A percentile compares a stretch with the other conserved stretches of the same genome.
phyloP scores from a whole-genome alignment of 345 rosid genomes.

The Iberis pinnata region DNA sequence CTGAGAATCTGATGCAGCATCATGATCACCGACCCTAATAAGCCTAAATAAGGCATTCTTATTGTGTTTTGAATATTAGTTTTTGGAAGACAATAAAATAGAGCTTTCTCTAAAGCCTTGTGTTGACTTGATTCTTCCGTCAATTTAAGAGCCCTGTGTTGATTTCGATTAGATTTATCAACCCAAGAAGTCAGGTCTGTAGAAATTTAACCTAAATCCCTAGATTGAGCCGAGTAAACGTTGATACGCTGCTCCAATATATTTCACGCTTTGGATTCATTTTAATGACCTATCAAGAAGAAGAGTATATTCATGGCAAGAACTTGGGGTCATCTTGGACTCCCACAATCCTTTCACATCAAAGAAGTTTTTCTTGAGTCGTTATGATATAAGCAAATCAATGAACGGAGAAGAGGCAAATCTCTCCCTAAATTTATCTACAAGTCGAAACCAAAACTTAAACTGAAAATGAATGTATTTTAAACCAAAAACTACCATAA shows the following conservation, averaged over 20 bases:
- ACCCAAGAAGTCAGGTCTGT: not conserved
- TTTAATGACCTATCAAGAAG: no score
- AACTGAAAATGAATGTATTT: no score
- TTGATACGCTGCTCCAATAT: not conserved
- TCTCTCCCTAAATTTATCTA: no score
- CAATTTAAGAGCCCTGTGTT: not conserved
- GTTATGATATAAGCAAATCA: no score
- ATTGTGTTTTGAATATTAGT: not conserved
- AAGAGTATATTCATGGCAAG: no score
- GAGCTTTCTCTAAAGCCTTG: slow-evolving; percentile 5
- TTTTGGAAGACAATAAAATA: not conserved
- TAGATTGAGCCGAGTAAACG: slow-evolving; percentile 3
- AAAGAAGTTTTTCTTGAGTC: no score
- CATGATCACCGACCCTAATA: not conserved
- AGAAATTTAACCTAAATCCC: not conserved
- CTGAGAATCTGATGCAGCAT: not conserved
- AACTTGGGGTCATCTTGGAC: no score
- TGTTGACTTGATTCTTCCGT: not conserved
- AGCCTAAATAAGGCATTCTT: not conserved
- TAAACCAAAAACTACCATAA: no score
- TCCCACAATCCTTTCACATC: no score
- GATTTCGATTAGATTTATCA: not conserved
- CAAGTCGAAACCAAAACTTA: no score
- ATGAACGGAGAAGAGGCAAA: no score
- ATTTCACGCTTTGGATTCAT: no score